Base-by-base conservation (phyloP, 257 asterid genomes). In the Asclepias syriaca region DNA sequence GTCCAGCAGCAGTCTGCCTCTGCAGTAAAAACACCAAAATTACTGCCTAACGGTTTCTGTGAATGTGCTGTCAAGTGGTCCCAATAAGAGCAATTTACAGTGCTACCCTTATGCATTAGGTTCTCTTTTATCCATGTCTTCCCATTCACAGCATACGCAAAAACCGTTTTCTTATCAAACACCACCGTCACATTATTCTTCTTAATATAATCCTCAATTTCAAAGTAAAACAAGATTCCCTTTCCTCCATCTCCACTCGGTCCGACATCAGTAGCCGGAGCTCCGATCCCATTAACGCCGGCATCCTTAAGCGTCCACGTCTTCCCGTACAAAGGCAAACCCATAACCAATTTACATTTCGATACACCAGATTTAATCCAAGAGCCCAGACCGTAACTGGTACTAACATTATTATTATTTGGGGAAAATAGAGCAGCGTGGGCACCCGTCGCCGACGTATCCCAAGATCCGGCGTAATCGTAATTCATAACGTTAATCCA, bases 401-500 rank as follows among this genome's bases (percentile, higher is more conserved):
- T 87, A 81, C 90, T 87, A 2, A 90, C 6, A 21, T 86, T 89
- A 22, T n/a, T n/a, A n/a, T 84, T 85, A 0, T 78, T 85, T n/a
- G 89, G 73, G 78, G 85, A 89, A 59, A 76, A 87, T 5, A 93
- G 77, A 3, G 97, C 97, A 2, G 98, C 92, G 0, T 85, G 93
- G 1, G 93, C 91, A 10, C 97, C 98, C 0, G 98, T 93, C 24
- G 71, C 57, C 2, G 86, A 29, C 0, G 79, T 50, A 45, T 90
- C 81, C 98, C 97, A 93, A 8, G 80, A 78, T 8, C 97, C 97
- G 8, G 66, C 86, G 45, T 88, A 90, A 74, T 93, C 98, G 61
- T 93, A 93, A 71, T 69, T 80, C 97, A 90, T 90, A 11, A 84
- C 79, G 54, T 93, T 90, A 7, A 93, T 80, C 96, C 90, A 90